Evolutionary conservation across 139 green algal genomes (phyloP).

Genomic region (Coelastrella sp.): DNA sequence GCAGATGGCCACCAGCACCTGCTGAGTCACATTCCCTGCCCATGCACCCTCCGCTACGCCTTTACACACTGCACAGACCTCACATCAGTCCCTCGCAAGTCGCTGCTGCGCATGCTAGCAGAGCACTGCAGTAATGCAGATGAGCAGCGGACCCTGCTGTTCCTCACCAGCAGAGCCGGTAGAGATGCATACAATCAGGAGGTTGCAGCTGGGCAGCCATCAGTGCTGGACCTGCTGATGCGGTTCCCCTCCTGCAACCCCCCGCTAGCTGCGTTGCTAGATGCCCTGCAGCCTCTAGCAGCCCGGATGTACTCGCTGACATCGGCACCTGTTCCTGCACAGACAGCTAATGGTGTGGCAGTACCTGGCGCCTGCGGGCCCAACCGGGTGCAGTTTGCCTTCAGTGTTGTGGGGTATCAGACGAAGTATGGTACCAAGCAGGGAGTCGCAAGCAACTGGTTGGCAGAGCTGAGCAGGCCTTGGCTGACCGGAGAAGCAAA

Average conservation of each 20-base stretch:
- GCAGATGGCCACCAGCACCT: not conserved
- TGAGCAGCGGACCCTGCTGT: conserved; percentile 78
- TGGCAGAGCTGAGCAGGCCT: conserved; percentile 68
- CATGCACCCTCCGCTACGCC: conserved; percentile 82
- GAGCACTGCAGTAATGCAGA: conserved; percentile 82
- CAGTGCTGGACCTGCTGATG: conserved; percentile 87
- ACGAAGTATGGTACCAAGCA: conserved; percentile 61
- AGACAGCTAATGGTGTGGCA: conserved; percentile 70
- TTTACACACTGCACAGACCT: conserved; percentile 79
- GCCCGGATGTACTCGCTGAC: conserved; percentile 93
- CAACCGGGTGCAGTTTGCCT: conserved; percentile 71
- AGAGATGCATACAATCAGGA: conserved; percentile 71
- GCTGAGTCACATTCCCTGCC: conserved; percentile 78
- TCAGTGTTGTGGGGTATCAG: conserved; percentile 83
- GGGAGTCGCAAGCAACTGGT: conserved; percentile 89
- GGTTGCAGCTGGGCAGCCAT: conserved; percentile 72
- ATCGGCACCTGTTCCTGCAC: conserved; percentile 47
- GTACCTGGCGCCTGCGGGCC: conserved; percentile 20
- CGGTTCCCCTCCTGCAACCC: conserved; percentile 83
- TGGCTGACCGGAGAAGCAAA: conserved; percentile 18
- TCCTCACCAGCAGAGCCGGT: conserved; percentile 69
- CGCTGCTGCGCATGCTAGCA: conserved; percentile 85
- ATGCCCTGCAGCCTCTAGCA: conserved; percentile 82
- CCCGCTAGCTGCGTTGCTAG: conserved; percentile 84
- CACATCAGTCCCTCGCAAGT: conserved; percentile 79